Percentiles rank a stretch among this genome's conserved stretches.
Evolutionary conservation across 2,329 filamentous ascomycete genomes (phyloP).

Genomic region (Pestalotiopsis sp.): DNA sequence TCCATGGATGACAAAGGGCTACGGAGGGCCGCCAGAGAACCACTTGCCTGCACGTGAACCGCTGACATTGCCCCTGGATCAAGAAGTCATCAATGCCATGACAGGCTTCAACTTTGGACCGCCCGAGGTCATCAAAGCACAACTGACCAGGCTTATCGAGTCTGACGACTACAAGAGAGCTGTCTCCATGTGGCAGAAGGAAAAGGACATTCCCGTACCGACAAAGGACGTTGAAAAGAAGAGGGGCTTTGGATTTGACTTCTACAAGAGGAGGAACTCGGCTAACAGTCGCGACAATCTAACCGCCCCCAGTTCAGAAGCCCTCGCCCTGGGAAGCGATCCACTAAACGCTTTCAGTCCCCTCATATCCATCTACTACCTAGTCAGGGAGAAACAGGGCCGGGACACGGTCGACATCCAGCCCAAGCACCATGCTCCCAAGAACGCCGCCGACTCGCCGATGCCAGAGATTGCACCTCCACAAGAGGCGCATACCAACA

Average conservation of each 20-base stretch:
- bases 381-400: slow-evolving; percentile 93
- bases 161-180: slow-evolving; percentile 93
- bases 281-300: slow-evolving; percentile 87
- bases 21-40: slow-evolving; percentile 84
- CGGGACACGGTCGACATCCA: slow-evolving; percentile 60
- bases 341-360: slow-evolving; percentile 93
- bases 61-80: slow-evolving; percentile 80
- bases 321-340: slow-evolving; percentile 79
- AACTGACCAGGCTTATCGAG: slow-evolving; percentile 84
- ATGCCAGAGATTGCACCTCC: slow-evolving; percentile 80
- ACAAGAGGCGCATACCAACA: slow-evolving; percentile 86
- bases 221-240: slow-evolving; percentile 76
- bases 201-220: slow-evolving; percentile 61
- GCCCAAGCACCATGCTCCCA: slow-evolving; percentile 33
- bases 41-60: slow-evolving; percentile 83
- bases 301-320: slow-evolving; percentile 81
- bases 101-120: slow-evolving; percentile 97
- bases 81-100: slow-evolving; percentile 87
- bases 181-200: slow-evolving; percentile 70
- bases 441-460: slow-evolving; percentile 45
- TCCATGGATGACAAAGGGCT: slow-evolving; percentile 95
- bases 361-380: slow-evolving; percentile 89
- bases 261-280: slow-evolving; percentile 94
- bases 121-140: slow-evolving; percentile 77
- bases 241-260: slow-evolving; percentile 88